Evolutionary conservation across 2,329 filamentous ascomycete genomes (phyloP), one percentile per base, ranked within the genome.

Genomic region (Fusarium brachygibbosum): DNA sequence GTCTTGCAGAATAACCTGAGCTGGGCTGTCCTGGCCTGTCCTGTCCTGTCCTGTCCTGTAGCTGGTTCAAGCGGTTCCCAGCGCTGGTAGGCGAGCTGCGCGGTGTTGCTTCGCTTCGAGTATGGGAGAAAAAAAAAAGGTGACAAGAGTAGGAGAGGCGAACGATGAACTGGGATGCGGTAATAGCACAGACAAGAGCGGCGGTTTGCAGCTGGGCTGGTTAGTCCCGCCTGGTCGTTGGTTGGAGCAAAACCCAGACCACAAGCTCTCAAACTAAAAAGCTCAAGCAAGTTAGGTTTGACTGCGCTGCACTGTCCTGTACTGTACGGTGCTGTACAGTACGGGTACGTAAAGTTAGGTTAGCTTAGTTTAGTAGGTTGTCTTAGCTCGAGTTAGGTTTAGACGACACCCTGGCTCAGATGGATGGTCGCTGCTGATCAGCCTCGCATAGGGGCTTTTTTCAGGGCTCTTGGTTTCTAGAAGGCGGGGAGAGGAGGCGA

Each of bases 361-460:
- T 42, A 42, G 40, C 17, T 44, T 29, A 29, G 28, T 29, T n/a
- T 29, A 44, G 41, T 13, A 44, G 25, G 12, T 19, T 44, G 25
- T 32, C 46, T 50, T 50, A 50, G 46, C 48, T 50, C 21, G 23
- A 17, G 21, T 50, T 44, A 35, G 42, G 55, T 58, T 68, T 65
- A 73, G 69, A 66, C 51, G 63, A 70, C 70, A 74, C 72, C 72
- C 72, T 70, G 53, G 66, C 48, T 59, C 42, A 64, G 69, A 59
- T 64, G 61, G 71, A 64, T 65, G 48, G 48, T 23, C 52, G 58
- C 56, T 73, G 66, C 35, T 69, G 72, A 74, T 74, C 72, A 74
- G 70, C 72, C 72, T 74, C 72, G 72, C 72, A 74, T 74, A 73
- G 70, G 70, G 71, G 66, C 68, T 50, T 53, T 42, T 61, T 50